A percentile compares a stretch with the other conserved stretches of the same genome.
Conservation (phyloP, 1,284 basidiomycete genomes). For the Tylopilus orsonianus region DNA sequence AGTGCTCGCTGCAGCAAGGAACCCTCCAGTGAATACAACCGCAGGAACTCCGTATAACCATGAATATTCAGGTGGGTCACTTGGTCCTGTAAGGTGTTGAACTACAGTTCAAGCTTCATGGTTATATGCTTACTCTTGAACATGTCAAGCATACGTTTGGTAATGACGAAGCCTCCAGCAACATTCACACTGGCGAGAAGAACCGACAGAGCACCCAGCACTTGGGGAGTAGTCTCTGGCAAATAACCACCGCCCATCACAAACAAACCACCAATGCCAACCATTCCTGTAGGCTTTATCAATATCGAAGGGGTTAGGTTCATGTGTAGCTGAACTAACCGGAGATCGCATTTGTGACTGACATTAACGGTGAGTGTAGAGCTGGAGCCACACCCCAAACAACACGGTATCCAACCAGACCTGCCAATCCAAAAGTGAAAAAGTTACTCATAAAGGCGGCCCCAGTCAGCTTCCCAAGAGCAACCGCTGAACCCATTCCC, state of each 20-base stretch:
- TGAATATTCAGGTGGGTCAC: slow-evolving; percentile 82
- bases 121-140: slow-evolving; percentile 64
- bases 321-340: slow-evolving; percentile 36
- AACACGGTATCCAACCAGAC: slow-evolving; percentile 81
- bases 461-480: slow-evolving; percentile 74
- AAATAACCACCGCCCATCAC: slow-evolving; percentile 85
- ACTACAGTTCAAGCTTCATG: neutral
- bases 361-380: slow-evolving; percentile 81
- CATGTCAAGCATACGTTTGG: slow-evolving; percentile 88
- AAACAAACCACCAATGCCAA: slow-evolving; percentile 82
- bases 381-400: slow-evolving; percentile 87
- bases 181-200: slow-evolving; percentile 83
- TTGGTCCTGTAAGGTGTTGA: slow-evolving; percentile 49
- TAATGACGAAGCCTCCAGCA: slow-evolving; percentile 80
- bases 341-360: slow-evolving; percentile 82
- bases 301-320: slow-evolving; percentile 5
- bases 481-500: slow-evolving; percentile 71
- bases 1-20: slow-evolving; percentile 74
- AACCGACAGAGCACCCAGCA: slow-evolving; percentile 75
- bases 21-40: slow-evolving; percentile 76
- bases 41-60: slow-evolving; percentile 80
- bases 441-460: slow-evolving; percentile 83
- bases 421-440: slow-evolving; percentile 81
- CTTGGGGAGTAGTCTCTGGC: slow-evolving; percentile 78
- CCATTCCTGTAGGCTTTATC: slow-evolving; percentile 50